Conservation (phyloP, 1,284 basidiomycete genomes). For the Ceratobasidium sp. region DNA sequence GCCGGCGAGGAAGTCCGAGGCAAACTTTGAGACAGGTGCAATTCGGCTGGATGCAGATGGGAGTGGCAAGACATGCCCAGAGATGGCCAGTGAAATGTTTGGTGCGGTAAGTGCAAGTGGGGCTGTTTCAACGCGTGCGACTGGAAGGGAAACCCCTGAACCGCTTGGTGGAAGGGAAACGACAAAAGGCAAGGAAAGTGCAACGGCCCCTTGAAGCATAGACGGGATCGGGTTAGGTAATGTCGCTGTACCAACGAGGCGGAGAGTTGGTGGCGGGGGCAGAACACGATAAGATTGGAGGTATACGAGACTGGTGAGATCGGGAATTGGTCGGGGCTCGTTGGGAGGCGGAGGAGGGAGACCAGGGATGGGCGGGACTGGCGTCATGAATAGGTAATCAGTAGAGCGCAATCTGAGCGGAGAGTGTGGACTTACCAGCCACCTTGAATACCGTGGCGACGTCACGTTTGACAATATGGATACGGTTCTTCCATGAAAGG, state of each 20-base stretch:
- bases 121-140: constrained; percentile 35
- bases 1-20: constrained; percentile 36
- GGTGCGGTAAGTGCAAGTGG: constrained; percentile 25
- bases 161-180: constrained; percentile 22
- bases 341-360: constrained; percentile 23
- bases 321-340: constrained; percentile 31
- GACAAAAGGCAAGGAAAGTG: constrained; percentile 27
- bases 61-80: constrained; percentile 25
- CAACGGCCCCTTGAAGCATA: constrained; percentile 11
- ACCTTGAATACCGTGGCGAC: neutral
- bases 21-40: constrained; percentile 35
- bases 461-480: constrained; percentile 19
- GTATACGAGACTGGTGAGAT: constrained; percentile 31
- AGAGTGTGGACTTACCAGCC: neutral
- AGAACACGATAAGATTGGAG: constrained; percentile 27
- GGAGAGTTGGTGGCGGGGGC: constrained; percentile 41
- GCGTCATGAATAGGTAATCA: neutral
- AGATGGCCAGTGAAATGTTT: constrained; percentile 32
- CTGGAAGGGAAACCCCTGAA: neutral
- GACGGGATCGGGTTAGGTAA: constrained; percentile 28
- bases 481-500: constrained; percentile 12
- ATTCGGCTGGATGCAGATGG: constrained; percentile 25
- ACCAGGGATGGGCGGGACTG: constrained; percentile 37
- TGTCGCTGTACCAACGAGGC: constrained; percentile 22
- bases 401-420: neutral